Evolutionary conservation across 1,284 basidiomycete species (phyloP).

Genomic region (Trichosporon coremiiforme): DNA sequence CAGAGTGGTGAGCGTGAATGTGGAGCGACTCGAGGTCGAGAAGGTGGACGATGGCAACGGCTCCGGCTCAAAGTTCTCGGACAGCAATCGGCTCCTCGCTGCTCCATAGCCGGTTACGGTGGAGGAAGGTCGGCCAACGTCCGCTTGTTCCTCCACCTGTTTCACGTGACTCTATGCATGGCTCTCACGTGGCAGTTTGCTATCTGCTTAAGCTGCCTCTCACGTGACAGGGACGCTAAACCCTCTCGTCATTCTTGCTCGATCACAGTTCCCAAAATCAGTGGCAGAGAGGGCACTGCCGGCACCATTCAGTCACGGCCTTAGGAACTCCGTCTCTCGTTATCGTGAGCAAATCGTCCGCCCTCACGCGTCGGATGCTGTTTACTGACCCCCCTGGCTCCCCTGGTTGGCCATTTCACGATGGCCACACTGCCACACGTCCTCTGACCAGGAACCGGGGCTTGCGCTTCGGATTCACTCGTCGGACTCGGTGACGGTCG

Average conservation of each 20-base stretch:
- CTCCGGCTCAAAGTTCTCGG: background rate
- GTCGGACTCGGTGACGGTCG: no score
- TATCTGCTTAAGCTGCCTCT: background rate
- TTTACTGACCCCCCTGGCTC: background rate
- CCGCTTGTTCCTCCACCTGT: background rate
- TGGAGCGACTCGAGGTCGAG: background rate
- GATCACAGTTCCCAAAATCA: background rate
- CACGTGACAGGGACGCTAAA: background rate
- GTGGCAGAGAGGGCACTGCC: background rate
- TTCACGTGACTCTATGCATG: no score
- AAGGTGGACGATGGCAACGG: background rate
- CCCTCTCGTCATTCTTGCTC: background rate
- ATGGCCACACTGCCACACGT: background rate
- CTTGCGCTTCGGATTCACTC: background rate
- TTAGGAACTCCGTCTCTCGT: background rate
- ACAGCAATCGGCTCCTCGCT: background rate
- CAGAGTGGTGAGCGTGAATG: background rate
- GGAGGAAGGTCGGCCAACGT: background rate
- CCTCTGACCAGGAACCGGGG: background rate
- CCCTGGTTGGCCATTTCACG: background rate
- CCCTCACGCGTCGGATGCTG: background rate
- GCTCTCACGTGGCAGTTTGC: background rate
- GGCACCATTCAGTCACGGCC: background rate
- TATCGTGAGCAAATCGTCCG: background rate
- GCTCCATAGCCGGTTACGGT: background rate